These are phyloP conservation scores for Myxozyma vanderwaltii DNA, from an alignment of 805 yeast species.

Conservation along the genomic window DNA sequence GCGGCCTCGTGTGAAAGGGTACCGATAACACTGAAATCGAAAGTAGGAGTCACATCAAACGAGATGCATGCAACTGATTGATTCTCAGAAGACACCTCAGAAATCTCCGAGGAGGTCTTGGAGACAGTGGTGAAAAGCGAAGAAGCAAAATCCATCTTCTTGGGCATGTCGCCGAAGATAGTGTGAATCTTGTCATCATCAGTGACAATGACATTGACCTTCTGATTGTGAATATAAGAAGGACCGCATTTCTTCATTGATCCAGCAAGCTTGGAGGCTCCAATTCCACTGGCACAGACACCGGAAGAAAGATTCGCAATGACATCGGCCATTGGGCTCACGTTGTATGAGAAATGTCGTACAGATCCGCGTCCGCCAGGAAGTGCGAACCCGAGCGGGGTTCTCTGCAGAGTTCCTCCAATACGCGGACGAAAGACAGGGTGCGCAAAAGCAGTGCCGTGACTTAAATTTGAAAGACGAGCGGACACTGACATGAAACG, in stretches of 20 bases:
- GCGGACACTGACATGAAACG: constrained; percentile 7
- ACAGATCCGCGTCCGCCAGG: constrained; percentile 31
- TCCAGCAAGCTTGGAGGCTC: constrained; percentile 14
- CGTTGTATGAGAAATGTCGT: constrained; percentile 23
- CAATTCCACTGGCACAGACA: constrained; percentile 26
- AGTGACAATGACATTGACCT: not conserved
- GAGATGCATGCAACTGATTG: constrained; percentile 3
- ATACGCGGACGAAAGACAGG: constrained; percentile 28
- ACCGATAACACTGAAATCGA: constrained; percentile 47
- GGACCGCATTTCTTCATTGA: not conserved
- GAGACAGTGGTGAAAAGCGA: not conserved
- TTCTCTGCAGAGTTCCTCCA: constrained; percentile 32
- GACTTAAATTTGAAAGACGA: constrained; percentile 6
- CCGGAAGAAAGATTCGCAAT: constrained; percentile 22
- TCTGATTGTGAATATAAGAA: constrained; percentile 4
- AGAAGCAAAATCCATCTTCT: not conserved
- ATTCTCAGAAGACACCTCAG: not conserved
- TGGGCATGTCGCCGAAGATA: not conserved
- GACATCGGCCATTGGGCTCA: constrained; percentile 27
- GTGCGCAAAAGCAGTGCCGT: constrained; percentile 30
- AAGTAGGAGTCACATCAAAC: constrained; percentile 51
- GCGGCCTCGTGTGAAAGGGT: constrained; percentile 51
- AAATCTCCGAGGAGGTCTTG: not conserved
- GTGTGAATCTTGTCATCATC: not conserved
- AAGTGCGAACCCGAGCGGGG: constrained; percentile 31